Percentiles rank a stretch among this genome's conserved stretches.
Evolutionary conservation across 2,329 filamentous ascomycete genomes (phyloP).

Genomic region (Cladophialophora bantiana): DNA sequence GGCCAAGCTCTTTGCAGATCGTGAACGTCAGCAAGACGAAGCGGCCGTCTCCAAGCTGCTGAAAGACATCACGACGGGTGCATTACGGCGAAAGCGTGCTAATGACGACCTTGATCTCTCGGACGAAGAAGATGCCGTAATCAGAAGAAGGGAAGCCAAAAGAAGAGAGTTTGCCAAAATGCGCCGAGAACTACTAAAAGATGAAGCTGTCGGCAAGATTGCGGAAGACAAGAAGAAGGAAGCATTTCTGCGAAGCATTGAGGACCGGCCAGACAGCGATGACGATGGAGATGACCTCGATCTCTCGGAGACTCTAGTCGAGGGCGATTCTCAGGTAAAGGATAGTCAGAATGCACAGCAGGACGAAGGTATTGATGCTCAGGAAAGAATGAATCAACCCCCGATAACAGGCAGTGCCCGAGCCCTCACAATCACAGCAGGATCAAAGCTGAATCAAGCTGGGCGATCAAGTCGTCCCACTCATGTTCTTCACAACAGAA

Average conservation of each 20-base stretch:
- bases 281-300: conserved; percentile 78
- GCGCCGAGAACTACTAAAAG: conserved; percentile 84
- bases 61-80: conserved; percentile 89
- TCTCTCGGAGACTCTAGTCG: conserved; percentile 45
- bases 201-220: conserved; percentile 90
- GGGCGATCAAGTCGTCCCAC: conserved; percentile 69
- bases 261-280: conserved; percentile 74
- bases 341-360: conserved; percentile 10
- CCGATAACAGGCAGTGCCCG: neutral
- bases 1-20: conserved; percentile 85
- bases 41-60: conserved; percentile 89
- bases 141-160: conserved; percentile 79
- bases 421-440: conserved; percentile 50
- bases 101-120: conserved; percentile 83
- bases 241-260: conserved; percentile 88
- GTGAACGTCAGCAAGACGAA: conserved; percentile 80
- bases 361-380: conserved; percentile 50
- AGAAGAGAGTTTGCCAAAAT: conserved; percentile 88
- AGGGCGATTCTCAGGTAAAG: conserved; percentile 34
- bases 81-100: conserved; percentile 78
- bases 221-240: conserved; percentile 86
- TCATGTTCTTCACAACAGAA: conserved; percentile 71
- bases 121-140: conserved; percentile 87
- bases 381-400: conserved; percentile 46
- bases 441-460: conserved; percentile 61